Percentiles rank a stretch among this genome's conserved stretches.
These are phyloP conservation scores for Xylaria polymorpha DNA, from an alignment of 2,329 filamentous ascomycete genomes.

Conservation along the genomic window DNA sequence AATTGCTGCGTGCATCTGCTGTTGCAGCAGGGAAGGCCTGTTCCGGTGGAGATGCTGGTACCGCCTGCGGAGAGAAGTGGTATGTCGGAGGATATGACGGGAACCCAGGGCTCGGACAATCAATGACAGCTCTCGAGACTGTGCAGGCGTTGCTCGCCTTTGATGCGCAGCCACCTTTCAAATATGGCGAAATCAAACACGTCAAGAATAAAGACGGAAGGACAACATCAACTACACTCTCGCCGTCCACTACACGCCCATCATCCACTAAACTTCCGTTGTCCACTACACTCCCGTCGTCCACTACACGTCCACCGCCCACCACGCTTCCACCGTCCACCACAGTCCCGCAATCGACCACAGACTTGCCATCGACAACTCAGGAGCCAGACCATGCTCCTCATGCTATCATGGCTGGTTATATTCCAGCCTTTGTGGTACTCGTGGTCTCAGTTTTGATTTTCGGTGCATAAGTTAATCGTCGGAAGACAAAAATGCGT, in stretches of 20 bases:
- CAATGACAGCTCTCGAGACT: constrained; percentile 73
- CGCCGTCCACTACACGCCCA: not conserved
- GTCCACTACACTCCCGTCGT: constrained; percentile 8
- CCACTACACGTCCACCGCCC: constrained; percentile 17
- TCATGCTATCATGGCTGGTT: not conserved
- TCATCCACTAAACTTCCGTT: constrained; percentile 23
- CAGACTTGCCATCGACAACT: constrained; percentile 3
- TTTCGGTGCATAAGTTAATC: not conserved
- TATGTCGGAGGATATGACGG: constrained; percentile 66
- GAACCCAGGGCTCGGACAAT: constrained; percentile 67
- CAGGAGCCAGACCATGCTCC: constrained; percentile 13
- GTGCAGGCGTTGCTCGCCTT: constrained; percentile 68
- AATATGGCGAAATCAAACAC: constrained; percentile 60
- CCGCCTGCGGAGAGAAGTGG: constrained; percentile 72
- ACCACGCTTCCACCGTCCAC: not conserved
- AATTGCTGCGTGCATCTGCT: constrained; percentile 63
- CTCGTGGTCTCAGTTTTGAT: constrained; percentile 3
- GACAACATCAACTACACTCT: constrained; percentile 20
- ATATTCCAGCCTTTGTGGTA: not conserved
- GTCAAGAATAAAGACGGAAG: constrained; percentile 46
- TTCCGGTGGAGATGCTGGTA: constrained; percentile 64
- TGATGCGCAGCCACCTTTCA: constrained; percentile 58
- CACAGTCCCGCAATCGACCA: not conserved
- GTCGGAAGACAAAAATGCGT: not conserved
- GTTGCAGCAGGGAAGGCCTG: constrained; percentile 67